A percentile compares a stretch with the other conserved stretches of the same genome.
Conservation (phyloP, 2,329 filamentous ascomycete genomes). For the Hortaea werneckii region DNA sequence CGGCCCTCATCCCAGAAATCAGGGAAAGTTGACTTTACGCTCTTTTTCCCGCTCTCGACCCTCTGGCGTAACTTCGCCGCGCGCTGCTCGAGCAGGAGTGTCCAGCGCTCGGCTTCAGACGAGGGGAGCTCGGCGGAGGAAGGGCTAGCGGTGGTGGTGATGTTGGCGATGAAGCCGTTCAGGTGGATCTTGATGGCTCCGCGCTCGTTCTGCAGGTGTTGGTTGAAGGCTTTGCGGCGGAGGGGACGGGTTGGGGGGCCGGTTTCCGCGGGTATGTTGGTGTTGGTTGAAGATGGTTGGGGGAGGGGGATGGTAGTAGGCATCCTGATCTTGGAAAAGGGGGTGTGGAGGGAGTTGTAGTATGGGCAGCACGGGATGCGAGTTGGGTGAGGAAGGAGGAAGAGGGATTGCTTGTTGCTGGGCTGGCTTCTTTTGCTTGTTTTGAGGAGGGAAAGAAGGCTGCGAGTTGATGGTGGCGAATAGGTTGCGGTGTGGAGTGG, state of each 20-base stretch:
- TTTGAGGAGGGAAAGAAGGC: no score
- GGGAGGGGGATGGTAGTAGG: neutral
- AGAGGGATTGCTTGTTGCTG: no score
- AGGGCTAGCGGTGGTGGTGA: neutral
- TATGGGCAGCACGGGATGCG: no score
- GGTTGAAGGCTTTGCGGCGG: neutral
- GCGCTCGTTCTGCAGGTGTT: constrained; percentile 1
- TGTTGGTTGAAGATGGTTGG: neutral
- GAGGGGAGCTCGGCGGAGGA: neutral
- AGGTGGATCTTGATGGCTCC: neutral
- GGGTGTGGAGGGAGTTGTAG: no score
- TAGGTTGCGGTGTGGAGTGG: no score
- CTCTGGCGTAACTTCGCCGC: constrained; percentile 2
- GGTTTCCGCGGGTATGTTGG: neutral
- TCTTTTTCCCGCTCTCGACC: neutral
- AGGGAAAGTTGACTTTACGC: constrained; percentile 1
- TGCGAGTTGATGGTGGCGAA: no score
- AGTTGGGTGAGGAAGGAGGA: no score
- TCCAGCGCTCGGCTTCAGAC: constrained; percentile 1
- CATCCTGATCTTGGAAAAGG: no score
- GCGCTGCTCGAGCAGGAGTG: neutral
- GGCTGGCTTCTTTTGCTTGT: no score
- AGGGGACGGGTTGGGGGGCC: neutral
- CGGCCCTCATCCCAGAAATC: neutral
- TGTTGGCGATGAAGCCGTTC: neutral